Evolutionary conservation across 768 basidiomycete species (phyloP), one percentile per base, ranked within the genome.

Genomic region (Lentinula edodes): DNA sequence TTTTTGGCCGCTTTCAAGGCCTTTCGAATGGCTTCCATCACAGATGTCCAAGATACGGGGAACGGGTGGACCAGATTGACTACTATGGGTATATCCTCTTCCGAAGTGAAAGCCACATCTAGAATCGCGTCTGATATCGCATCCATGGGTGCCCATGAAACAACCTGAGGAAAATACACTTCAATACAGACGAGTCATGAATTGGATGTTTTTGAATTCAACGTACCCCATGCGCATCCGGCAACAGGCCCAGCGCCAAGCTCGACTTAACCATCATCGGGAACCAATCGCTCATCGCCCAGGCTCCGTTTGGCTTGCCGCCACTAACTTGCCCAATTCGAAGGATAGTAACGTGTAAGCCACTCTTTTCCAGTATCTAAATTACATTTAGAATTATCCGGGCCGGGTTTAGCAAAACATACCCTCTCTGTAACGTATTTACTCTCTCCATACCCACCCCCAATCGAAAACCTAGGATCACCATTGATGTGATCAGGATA

Each of bases 361-460:
- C 64, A 36, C 68, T 69, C 36, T 65, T 61, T 13, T 62, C 60
- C 3, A 69, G 38, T 36, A 69, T 65, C 68, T 68, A 32, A 18
- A 6, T 45, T 9, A 38, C 28, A 50, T 10, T 15, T 10, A 10
- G 23, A 13, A 34, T 20, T 28, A 28, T 28, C 28, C 28, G 28
- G 28, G 28, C 3, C 28, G 28, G 28, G 28, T 1, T 28, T 28
- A 28, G 28, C 2, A 28, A 28, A 16, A 64, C 75, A 16, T 48
- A 74, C 72, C 50, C 74, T 66, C 67, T 82, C 80, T 0, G 74
- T 63, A 1, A 75, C 62, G 61, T 77, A 82, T 66, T 84, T 84
- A 1, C 73, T 69, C 60, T 81, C 80, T 16, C 77, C 73, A 52
- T 83, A 83, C 0, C 82, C 83, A 15, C 61, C 63, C 1, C 78